These are phyloP conservation scores for Lactarius hatsudake DNA, from an alignment of 768 basidiomycete genomes.

Conservation along the genomic window DNA sequence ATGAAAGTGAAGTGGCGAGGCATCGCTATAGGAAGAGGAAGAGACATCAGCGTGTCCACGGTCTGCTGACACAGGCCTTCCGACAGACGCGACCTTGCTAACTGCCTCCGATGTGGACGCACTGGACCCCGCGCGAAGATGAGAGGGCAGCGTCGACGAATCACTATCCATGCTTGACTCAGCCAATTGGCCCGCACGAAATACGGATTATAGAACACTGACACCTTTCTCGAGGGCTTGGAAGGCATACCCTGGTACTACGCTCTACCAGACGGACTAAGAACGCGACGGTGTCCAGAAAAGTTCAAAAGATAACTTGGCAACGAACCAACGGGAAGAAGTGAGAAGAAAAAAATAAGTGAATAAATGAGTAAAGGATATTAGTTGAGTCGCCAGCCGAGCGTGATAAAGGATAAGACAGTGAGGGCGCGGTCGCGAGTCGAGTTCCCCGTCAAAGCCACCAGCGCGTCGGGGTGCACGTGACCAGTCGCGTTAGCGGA, in stretches of 20 bases:
- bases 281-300: background rate
- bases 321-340: background rate
- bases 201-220: constrained; percentile 9
- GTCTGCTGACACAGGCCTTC: constrained; percentile 25
- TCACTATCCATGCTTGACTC: constrained; percentile 9
- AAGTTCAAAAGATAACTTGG: background rate
- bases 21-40: constrained; percentile 30
- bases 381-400: background rate
- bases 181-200: background rate
- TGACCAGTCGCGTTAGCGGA: background rate
- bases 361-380: background rate
- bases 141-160: constrained; percentile 4
- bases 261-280: background rate
- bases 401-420: background rate
- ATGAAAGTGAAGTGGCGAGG: constrained; percentile 55
- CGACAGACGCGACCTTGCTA: constrained; percentile 24
- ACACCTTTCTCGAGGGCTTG: constrained; percentile 11
- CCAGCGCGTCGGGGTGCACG: constrained; percentile 19
- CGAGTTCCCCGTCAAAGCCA: constrained; percentile 9
- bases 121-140: background rate
- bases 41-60: constrained; percentile 24
- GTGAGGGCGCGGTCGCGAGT: background rate
- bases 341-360: background rate
- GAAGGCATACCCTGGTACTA: background rate
- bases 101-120: background rate